phyloP scores from a whole-genome alignment of 441 rosid species.

The Adansonia grandidieri region DNA sequence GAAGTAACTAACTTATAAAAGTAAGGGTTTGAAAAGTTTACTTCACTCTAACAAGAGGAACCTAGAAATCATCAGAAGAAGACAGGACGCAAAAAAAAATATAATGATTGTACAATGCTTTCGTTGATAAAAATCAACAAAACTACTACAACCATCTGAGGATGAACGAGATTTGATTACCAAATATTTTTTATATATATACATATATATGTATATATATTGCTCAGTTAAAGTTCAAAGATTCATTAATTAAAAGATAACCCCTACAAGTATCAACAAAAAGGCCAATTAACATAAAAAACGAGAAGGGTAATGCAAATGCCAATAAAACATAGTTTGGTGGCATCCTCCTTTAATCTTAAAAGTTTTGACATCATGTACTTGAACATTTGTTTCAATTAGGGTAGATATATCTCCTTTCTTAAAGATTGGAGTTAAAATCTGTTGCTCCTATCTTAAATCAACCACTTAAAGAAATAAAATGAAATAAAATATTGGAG shows the following conservation, averaged over 20 bases:
- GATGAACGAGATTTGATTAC: background rate
- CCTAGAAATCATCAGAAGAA: background rate
- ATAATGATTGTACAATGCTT: background rate
- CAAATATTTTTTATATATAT: no score
- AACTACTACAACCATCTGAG: background rate
- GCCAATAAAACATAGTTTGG: background rate
- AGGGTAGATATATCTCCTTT: background rate
- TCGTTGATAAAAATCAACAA: background rate
- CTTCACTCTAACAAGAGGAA: conserved; percentile 6
- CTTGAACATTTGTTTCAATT: background rate
- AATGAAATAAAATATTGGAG: background rate
- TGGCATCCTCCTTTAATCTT: background rate
- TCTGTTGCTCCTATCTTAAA: background rate
- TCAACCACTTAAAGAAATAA: background rate
- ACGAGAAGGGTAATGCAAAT: background rate
- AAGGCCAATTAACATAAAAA: background rate
- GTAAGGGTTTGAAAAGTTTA: conserved; percentile 32
- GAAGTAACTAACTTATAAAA: conserved; percentile 39
- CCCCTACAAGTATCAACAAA: no score
- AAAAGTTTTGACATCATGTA: background rate
- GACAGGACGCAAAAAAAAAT: background rate
- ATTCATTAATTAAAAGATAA: no score
- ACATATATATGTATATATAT: no score
- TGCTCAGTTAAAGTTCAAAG: no score
- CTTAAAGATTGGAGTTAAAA: background rate